Evolutionary conservation across 1,284 basidiomycete species (phyloP), one percentile per base, ranked within the genome.

Genomic region (Porodaedalea pini): DNA sequence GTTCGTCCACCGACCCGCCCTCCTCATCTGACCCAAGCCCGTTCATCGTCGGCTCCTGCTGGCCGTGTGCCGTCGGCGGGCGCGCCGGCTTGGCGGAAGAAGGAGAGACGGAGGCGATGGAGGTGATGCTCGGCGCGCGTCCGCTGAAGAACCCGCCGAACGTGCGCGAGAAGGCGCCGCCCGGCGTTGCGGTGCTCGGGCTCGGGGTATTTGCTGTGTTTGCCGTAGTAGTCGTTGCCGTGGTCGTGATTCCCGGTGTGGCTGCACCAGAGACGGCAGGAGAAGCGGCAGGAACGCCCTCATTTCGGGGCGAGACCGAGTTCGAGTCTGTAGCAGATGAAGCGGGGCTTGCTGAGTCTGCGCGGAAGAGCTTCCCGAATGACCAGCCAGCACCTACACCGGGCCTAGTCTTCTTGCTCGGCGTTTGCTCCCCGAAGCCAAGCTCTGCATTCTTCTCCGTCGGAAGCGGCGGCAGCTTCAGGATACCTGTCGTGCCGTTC

Each of bases 81-180:
- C 44, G 51, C 34, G 44, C n/a, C 19, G 45, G 45, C 5, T 13
- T 3, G 25, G 3, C 31, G 32, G 48, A 34, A 44, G 57, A 51
- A 17, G 72, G 63, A 32, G 70, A 66, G 3, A 66, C 65, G 40
- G 76, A 83, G 64, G 81, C 79, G 40, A 80, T 69, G 64, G 79
- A 83, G 5, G 51, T 40, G 10, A 54, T 48, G 17, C 51, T 53
- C 21, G 51, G 50, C 11, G 73, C 73, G 54, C 82, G 73, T 44
- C 81, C 74, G 57, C 78, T 74, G 67, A 90, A 90, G 69, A 90
- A 82, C 2, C 82, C 83, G 2, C 85, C 83, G 39, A 90, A 65
- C 70, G 86, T 88, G 63, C 78, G 77, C 32, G 81, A 70, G 3
- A 86, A 70, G 0, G 74, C 74, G 15, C 75, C 74, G 8, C 76